Conservation (phyloP, 83 land plant genomes). For the Larix sibirica region DNA sequence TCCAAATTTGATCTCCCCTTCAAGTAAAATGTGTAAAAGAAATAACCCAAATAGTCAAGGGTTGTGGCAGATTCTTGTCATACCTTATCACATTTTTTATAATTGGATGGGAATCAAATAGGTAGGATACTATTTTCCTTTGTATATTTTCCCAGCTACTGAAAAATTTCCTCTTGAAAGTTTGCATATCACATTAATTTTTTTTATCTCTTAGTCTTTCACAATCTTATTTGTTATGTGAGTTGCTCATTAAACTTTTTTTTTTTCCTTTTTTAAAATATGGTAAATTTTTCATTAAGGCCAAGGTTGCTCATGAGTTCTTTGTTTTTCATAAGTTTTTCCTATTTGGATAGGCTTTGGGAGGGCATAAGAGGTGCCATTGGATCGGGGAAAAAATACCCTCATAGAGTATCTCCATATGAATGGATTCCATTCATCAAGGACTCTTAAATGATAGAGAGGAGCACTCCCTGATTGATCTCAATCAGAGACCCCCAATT, state of each 20-base stretch:
- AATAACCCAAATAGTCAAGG: background rate
- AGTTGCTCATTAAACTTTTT: no score
- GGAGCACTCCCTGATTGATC: background rate
- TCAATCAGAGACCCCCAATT: constrained; percentile 6
- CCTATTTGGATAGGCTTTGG: constrained; percentile 28
- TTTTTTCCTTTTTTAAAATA: no score
- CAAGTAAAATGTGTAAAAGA: background rate
- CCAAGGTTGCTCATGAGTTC: constrained; percentile 20
- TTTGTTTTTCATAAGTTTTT: constrained; percentile 29
- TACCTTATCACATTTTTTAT: background rate
- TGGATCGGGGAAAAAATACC: constrained; percentile 4
- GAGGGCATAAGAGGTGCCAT: constrained; percentile 18
- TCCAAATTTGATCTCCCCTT: background rate
- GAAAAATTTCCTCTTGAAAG: no score
- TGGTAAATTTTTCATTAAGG: background rate
- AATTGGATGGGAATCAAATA: background rate
- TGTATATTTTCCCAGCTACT: no score
- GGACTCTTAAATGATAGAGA: background rate
- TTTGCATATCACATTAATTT: no score
- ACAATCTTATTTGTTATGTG: no score
- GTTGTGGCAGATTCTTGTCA: background rate
- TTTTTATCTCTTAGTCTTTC: no score
- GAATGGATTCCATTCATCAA: background rate
- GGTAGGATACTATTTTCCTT: no score
- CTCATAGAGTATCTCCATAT: background rate